Base-by-base conservation (phyloP, 1,284 basidiomycete genomes). In the Trichosporon coremiiforme region DNA sequence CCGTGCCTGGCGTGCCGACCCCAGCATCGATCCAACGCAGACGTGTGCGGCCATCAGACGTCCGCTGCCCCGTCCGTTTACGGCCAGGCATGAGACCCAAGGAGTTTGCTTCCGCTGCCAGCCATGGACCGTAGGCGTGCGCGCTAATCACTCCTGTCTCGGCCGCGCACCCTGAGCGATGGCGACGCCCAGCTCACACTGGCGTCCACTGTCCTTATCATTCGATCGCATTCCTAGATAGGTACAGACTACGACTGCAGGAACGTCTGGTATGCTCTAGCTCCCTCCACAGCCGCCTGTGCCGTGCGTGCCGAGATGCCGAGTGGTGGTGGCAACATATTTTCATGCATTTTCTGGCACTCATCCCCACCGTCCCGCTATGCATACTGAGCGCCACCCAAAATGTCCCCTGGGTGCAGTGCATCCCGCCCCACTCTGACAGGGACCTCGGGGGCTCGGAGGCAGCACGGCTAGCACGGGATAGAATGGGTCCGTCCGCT, bases 121-220 rank as follows among this genome's bases (percentile, higher is more conserved):
- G n/a, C 47, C 47, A 53, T 4, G 47, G 15, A 3, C 47, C 15
- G 1, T 6, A 22, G 5, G 3, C 36, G 8, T 8, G 33, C 36
- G 10, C 6, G 36, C 2, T 6, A 7, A 12, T 7, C 4, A 38
- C 6, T 2, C 36, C 36, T 7, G 36, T 22, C 47, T 60, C 57
- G 57, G 57, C 57, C 57, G 57, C 57, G 57, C 57, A 20, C 47
- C 47, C 47, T 53, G 47, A 53, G 47, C 47, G 4, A 9, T 22
- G n/a, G n/a, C 45, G 5, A 17, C n/a, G 45, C 33, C 33, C 8
- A 8, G 33, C 33, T 33, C 4, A 33, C 33, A 8, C 45, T 20
- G 45, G 45, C 17, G 3, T 20, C 1, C 2, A 1, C 8, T 22
- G 25, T 20, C n/a, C 55, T 60, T 33, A 60, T 60, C 57, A 35